A percentile compares a stretch with the other conserved stretches of the same genome.
phyloP scores from a whole-genome alignment of 352 stramenopile genomes.

The Phytopythium ostracodes region DNA sequence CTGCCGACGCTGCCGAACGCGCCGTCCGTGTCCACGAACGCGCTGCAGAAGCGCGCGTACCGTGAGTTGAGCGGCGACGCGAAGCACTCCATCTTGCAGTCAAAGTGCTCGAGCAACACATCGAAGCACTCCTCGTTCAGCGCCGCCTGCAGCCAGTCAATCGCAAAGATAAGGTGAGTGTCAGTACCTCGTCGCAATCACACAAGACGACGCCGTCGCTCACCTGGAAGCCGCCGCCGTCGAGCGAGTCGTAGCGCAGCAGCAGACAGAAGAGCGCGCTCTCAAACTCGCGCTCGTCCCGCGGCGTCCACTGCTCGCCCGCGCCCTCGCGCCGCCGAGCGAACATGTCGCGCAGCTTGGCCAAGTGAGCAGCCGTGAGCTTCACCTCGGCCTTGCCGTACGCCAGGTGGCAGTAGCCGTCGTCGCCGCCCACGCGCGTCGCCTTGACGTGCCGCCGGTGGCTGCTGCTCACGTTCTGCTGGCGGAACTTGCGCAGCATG shows the following conservation, averaged over 20 bases:
- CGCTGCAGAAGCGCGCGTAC: constrained; percentile 89
- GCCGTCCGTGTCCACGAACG: constrained; percentile 85
- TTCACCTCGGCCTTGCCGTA: constrained; percentile 73
- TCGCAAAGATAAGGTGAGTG: neutral
- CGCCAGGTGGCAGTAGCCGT: constrained; percentile 44
- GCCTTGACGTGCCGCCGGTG: constrained; percentile 53
- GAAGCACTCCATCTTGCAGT: constrained; percentile 93
- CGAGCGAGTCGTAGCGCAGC: constrained; percentile 91
- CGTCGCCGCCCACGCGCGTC: constrained; percentile 16
- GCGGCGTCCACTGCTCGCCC: constrained; percentile 7
- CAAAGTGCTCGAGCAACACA: constrained; percentile 87
- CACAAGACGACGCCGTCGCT: neutral
- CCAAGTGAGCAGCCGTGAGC: constrained; percentile 77
- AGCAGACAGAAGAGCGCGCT: constrained; percentile 86
- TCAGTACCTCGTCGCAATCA: neutral
- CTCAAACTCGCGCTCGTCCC: constrained; percentile 48
- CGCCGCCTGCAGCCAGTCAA: constrained; percentile 32
- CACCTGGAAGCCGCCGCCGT: constrained; percentile 92
- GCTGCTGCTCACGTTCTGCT: constrained; percentile 35
- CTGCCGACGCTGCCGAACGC: constrained; percentile 89
- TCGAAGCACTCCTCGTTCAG: constrained; percentile 93
- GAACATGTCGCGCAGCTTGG: constrained; percentile 87
- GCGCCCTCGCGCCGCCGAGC: constrained; percentile 20
- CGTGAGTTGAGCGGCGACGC: constrained; percentile 93
- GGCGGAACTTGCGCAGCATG: constrained; percentile 45